These are phyloP conservation scores for Boeremia exigua DNA, from an alignment of 2,329 filamentous ascomycete species.

Conservation along the genomic window DNA sequence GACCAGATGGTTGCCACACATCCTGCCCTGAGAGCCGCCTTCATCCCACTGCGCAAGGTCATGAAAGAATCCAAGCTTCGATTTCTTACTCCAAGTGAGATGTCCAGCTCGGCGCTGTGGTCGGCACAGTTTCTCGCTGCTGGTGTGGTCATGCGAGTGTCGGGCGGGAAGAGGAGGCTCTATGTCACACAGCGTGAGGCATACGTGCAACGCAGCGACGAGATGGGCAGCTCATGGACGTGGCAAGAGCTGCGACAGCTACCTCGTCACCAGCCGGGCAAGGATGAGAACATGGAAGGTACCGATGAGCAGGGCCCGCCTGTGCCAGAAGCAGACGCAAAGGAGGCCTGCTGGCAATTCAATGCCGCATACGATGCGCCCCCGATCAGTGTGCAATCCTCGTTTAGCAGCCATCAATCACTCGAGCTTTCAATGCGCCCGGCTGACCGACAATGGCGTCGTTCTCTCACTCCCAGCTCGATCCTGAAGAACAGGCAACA, in stretches of 20 bases:
- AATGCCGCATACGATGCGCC: conserved; percentile 68
- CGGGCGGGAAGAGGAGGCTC: conserved; percentile 66
- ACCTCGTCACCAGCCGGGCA: conserved; percentile 61
- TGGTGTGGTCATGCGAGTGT: conserved; percentile 74
- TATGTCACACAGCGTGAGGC: conserved; percentile 78
- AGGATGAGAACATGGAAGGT: conserved; percentile 39
- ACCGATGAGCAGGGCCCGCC: conserved; percentile 46
- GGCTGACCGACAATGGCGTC: conserved; percentile 41
- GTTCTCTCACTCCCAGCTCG: conserved; percentile 44
- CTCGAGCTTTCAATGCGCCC: conserved; percentile 43
- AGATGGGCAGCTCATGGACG: conserved; percentile 63
- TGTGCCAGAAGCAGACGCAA: conserved; percentile 66
- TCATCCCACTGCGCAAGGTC: conserved; percentile 78
- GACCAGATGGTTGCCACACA: conserved; percentile 32
- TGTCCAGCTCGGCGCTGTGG: conserved; percentile 76
- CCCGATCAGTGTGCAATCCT: conserved; percentile 53
- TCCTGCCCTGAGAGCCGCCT: conserved; percentile 69
- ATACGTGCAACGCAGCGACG: conserved; percentile 69
- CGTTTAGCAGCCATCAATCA: conserved; percentile 50
- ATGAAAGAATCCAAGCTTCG: conserved; percentile 75
- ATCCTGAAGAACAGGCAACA: conserved; percentile 39
- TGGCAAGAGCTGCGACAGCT: conserved; percentile 74
- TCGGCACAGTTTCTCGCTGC: conserved; percentile 72
- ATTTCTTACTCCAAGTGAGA: conserved; percentile 73
- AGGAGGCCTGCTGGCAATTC: conserved; percentile 72